phyloP scores from a whole-genome alignment of 768 basidiomycete genomes.

The Daedalea quercina region DNA sequence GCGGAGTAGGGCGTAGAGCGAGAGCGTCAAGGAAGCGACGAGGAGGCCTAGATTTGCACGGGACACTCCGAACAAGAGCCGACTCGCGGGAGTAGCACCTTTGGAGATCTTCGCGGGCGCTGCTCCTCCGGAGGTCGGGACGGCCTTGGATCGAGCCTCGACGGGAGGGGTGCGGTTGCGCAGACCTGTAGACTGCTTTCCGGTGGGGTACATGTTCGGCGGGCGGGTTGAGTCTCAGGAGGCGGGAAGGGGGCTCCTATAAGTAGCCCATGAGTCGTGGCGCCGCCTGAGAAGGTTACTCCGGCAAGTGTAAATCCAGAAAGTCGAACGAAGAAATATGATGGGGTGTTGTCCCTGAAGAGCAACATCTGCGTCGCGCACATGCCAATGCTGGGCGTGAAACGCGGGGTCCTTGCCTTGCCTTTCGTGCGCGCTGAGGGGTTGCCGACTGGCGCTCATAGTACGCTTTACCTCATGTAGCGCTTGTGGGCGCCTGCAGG shows the following conservation, averaged over 20 bases:
- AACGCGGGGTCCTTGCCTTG: neutral
- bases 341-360: neutral
- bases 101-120: neutral
- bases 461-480: neutral
- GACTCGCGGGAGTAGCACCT: neutral
- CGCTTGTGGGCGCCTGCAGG: neutral
- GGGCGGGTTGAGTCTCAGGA: neutral
- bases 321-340: neutral
- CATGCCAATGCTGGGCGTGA: neutral
- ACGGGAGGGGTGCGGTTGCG: constrained; percentile 15
- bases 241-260: neutral
- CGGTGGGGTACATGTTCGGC: constrained; percentile 11
- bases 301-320: neutral
- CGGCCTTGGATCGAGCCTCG: neutral
- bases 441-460: neutral
- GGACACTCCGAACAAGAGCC: neutral
- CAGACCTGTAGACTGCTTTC: constrained; percentile 7
- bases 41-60: constrained; percentile 5
- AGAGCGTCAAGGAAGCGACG: constrained; percentile 16
- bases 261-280: neutral
- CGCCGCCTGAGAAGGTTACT: neutral
- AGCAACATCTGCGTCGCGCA: neutral
- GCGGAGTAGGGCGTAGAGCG: constrained; percentile 8
- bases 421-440: neutral
- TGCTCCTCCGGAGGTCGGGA: neutral